A percentile compares a stretch with the other conserved stretches of the same genome.
phyloP scores from a whole-genome alignment of 495 filamentous ascomycete species.

The Trichocladium uniseriatum region DNA sequence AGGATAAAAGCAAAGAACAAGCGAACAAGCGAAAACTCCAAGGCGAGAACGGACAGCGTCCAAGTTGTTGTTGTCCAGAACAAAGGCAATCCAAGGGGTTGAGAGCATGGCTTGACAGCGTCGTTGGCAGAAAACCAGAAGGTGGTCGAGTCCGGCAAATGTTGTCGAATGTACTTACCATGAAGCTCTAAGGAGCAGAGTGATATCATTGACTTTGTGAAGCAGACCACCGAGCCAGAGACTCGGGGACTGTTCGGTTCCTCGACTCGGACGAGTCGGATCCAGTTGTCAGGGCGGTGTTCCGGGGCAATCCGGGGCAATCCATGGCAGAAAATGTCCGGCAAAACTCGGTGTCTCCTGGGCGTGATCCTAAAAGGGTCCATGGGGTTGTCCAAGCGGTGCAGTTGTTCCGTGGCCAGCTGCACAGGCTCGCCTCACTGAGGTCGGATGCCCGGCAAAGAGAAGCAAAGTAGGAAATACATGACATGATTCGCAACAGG shows the following conservation, averaged over 20 bases:
- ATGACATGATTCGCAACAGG: slow-evolving; percentile 23
- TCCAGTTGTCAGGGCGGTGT: background rate
- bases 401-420: background rate
- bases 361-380: slow-evolving; percentile 4
- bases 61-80: background rate
- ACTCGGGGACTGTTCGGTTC: background rate
- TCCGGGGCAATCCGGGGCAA: background rate
- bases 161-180: background rate
- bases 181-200: background rate
- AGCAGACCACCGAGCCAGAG: background rate
- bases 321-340: slow-evolving; percentile 9
- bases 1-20: slow-evolving; percentile 9
- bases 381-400: slow-evolving; percentile 5
- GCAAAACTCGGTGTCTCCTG: slow-evolving; percentile 1
- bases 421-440: slow-evolving; percentile 18
- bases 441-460: slow-evolving; percentile 5
- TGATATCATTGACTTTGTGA: background rate
- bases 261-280: slow-evolving; percentile 13
- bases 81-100: background rate
- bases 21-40: slow-evolving; percentile 12
- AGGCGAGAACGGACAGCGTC: background rate
- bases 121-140: background rate
- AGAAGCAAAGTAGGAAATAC: slow-evolving; percentile 17
- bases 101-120: background rate
- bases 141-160: background rate